Conservation (phyloP, 2,329 filamentous ascomycete genomes). For the Colletotrichum sp. region DNA sequence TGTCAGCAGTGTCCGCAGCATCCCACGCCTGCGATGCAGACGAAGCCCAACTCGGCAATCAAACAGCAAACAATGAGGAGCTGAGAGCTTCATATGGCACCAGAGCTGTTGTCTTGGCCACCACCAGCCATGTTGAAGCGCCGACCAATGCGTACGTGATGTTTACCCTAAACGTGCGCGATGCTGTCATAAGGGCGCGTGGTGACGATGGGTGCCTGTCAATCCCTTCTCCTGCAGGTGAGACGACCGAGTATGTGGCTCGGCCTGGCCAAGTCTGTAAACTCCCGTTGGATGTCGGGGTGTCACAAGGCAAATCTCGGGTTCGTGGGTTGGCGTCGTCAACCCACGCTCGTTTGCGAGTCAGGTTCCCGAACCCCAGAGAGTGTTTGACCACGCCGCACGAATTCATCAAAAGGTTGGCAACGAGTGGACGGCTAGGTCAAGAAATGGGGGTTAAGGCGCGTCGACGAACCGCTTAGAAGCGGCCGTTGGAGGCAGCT, state of each 20-base stretch:
- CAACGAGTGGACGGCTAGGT: neutral
- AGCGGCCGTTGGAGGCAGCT: neutral
- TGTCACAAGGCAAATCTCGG: slow-evolving; percentile 8
- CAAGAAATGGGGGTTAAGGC: neutral
- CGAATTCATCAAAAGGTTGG: neutral
- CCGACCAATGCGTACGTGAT: neutral
- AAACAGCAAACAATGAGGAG: neutral
- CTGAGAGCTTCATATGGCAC: neutral
- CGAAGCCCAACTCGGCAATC: neutral
- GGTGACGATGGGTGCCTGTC: slow-evolving; percentile 18
- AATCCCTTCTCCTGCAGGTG: slow-evolving; percentile 2
- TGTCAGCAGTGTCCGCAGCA: neutral
- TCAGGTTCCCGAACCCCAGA: neutral
- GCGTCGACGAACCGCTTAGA: neutral
- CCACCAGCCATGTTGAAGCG: neutral
- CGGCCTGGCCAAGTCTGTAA: neutral
- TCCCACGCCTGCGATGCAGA: neutral
- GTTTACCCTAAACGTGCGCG: neutral
- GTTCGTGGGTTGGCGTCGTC: neutral
- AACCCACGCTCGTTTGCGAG: slow-evolving; percentile 4
- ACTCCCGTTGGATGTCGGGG: neutral
- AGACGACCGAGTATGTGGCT: slow-evolving; percentile 16
- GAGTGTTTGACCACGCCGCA: neutral
- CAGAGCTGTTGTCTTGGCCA: neutral
- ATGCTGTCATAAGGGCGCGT: slow-evolving; percentile 15